Conservation (phyloP, 352 stramenopile species). For the Pythium pyrilobum region DNA sequence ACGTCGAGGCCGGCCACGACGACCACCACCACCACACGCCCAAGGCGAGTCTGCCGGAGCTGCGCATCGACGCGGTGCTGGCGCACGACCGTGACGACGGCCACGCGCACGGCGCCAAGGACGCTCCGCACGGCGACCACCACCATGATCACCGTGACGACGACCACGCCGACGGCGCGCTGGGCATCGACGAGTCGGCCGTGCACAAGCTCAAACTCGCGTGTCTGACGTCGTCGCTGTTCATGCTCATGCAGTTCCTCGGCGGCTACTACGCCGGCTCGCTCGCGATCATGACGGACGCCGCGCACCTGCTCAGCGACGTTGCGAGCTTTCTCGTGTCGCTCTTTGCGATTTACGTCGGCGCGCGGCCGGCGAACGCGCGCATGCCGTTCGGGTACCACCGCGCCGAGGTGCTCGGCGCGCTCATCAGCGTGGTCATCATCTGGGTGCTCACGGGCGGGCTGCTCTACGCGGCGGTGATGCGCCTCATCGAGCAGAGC, state of each 20-base stretch:
- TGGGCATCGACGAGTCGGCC: constrained; percentile 37
- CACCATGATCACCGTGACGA: constrained; percentile 1
- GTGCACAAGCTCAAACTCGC: constrained; percentile 69
- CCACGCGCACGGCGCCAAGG: constrained; percentile 26
- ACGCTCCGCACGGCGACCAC: constrained; percentile 15
- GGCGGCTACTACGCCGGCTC: constrained; percentile 92
- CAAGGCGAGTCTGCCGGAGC: constrained; percentile 9
- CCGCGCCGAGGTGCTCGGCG: constrained; percentile 94
- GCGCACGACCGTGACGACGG: constrained; percentile 20
- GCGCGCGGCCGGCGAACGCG: constrained; percentile 42
- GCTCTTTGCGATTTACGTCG: constrained; percentile 78
- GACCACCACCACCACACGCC: constrained; percentile 1
- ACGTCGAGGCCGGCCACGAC: not conserved
- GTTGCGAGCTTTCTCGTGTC: constrained; percentile 77
- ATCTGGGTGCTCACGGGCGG: constrained; percentile 93
- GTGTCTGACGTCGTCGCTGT: constrained; percentile 84
- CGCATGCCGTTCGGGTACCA: constrained; percentile 94
- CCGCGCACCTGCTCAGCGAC: constrained; percentile 75
- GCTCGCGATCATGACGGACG: constrained; percentile 94
- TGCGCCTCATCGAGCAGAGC: constrained; percentile 60
- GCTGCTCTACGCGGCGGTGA: constrained; percentile 90
- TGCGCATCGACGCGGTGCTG: constrained; percentile 11
- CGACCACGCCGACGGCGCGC: constrained; percentile 11
- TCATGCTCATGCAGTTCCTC: constrained; percentile 95
- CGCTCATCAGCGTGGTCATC: constrained; percentile 91